Conservation (phyloP, 257 asterid species). For the Gynochthodes officinalis region DNA sequence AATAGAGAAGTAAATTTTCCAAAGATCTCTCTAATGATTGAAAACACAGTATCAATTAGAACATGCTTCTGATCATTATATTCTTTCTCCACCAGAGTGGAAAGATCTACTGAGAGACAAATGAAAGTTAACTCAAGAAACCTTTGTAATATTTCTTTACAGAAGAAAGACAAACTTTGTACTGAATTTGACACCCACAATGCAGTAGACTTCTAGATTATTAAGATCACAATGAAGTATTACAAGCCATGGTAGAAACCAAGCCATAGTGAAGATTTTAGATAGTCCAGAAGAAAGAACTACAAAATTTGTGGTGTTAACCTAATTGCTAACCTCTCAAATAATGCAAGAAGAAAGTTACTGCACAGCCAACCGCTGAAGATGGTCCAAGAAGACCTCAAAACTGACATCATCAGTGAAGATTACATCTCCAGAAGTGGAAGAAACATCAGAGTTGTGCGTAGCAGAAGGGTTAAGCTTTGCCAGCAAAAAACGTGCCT, state of each 20-base stretch:
- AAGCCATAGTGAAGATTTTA: too few relatives aligned
- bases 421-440: constrained; percentile 82
- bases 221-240: constrained; percentile 17
- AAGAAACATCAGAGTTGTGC: constrained; percentile 64
- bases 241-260: constrained; percentile 19
- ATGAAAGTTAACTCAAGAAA: background rate
- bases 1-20: background rate
- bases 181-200: background rate
- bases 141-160: background rate
- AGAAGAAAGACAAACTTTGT: background rate
- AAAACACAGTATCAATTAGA: background rate
- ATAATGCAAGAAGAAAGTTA: constrained; percentile 31
- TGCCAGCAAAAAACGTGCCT: constrained; percentile 97
- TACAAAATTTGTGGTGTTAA: constrained; percentile 43
- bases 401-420: constrained; percentile 98
- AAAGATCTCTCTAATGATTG: background rate
- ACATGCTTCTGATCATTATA: background rate
- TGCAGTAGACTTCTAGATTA: constrained; percentile 2
- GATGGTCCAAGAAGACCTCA: constrained; percentile 96
- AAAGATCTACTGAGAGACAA: background rate
- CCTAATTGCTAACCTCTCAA: constrained; percentile 46
- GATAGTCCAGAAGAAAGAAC: constrained; percentile 28
- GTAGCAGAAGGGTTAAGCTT: constrained; percentile 98
- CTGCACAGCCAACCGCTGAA: constrained; percentile 94
- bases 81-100: background rate